These are phyloP conservation scores for Talaromyces marneffei DNA, from an alignment of 2,329 filamentous ascomycete genomes.

Conservation along the genomic window DNA sequence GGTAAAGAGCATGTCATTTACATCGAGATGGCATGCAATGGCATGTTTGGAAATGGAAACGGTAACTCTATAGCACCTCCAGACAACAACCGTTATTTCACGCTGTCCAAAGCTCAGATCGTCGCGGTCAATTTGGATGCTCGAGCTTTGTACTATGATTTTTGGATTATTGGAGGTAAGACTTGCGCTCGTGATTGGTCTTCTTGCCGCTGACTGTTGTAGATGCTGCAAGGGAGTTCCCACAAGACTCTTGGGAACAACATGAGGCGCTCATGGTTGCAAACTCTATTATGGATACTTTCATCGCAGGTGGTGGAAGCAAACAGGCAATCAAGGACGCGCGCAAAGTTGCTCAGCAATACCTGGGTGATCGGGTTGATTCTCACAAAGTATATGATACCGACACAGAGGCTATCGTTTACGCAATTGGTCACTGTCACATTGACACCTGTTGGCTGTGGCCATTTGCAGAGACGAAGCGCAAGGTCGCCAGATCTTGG, in stretches of 20 bases:
- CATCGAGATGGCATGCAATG: conserved; percentile 97
- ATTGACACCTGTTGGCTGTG: conserved; percentile 98
- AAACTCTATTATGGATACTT: conserved; percentile 84
- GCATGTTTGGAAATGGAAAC: conserved; percentile 93
- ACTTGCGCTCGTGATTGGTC: neutral
- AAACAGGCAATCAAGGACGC: conserved; percentile 71
- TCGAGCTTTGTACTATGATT: conserved; percentile 78
- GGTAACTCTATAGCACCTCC: conserved; percentile 87
- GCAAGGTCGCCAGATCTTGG: conserved; percentile 94
- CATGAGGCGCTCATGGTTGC: conserved; percentile 78
- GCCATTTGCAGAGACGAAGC: conserved; percentile 96
- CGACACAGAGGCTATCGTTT: conserved; percentile 69
- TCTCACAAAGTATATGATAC: conserved; percentile 77
- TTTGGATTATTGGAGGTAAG: conserved; percentile 74
- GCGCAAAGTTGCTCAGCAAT: conserved; percentile 75
- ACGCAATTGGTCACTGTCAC: conserved; percentile 90
- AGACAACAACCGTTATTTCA: conserved; percentile 74
- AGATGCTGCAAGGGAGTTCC: conserved; percentile 88
- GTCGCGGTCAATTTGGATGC: conserved; percentile 84
- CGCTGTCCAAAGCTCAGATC: conserved; percentile 71
- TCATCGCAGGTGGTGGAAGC: conserved; percentile 68
- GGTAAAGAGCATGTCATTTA: conserved; percentile 86
- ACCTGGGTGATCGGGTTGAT: conserved; percentile 74
- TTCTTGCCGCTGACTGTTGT: neutral
- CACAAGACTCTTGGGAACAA: conserved; percentile 78